Evolutionary conservation across 2,329 filamentous ascomycete genomes (phyloP), one percentile per base, ranked within the genome.

Genomic region (Fusarium aywerte): DNA sequence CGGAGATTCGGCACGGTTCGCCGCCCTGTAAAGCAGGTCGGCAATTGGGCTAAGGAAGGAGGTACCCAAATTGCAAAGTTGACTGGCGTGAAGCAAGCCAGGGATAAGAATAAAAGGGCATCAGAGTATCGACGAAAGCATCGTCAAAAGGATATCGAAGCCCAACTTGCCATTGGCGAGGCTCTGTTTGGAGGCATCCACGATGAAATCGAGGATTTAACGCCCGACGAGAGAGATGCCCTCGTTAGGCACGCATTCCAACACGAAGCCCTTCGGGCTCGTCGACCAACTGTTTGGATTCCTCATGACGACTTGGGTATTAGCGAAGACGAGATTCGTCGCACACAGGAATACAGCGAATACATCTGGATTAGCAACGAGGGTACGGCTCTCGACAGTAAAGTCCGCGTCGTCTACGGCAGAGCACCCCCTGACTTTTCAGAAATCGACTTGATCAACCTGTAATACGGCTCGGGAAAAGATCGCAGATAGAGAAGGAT

Each of bases 301-400:
- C 96, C 96, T 0, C 88, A 90, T 12, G 96, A 99, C 74, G 91
- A 96, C 69, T 79, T 98, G 7, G 96, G 96, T 7, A 87, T 99
- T 58, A 93, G 92, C 68, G 93, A 97, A 71, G 95, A 98, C 70
- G 96, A 99, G 81, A 90, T 98, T 42, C 84, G 85, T 73, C 85
- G 92, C 33, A 97, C 93, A 8, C 85, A 89, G 67, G 83, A 85
- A 45, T 91, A 93, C 76, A 95, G 90, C 75, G 87, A 92, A 60
- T 84, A 88, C 64, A 91, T 98, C 51, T 97, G 93, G 92, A 93
- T 98, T 75, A 97, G 92, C 72, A 97, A 97, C 77, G 91, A 96
- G 76, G 93, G 93, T 59, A 93, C 95, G 20, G 92, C 92, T 11
- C 82, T 98, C 70, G 93, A 97, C 80, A 91, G 89, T 56, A 93